Evolutionary conservation across 108 stramenopile species (phyloP), one percentile per base, ranked within the genome.

Genomic region (Nitzschia palea): DNA sequence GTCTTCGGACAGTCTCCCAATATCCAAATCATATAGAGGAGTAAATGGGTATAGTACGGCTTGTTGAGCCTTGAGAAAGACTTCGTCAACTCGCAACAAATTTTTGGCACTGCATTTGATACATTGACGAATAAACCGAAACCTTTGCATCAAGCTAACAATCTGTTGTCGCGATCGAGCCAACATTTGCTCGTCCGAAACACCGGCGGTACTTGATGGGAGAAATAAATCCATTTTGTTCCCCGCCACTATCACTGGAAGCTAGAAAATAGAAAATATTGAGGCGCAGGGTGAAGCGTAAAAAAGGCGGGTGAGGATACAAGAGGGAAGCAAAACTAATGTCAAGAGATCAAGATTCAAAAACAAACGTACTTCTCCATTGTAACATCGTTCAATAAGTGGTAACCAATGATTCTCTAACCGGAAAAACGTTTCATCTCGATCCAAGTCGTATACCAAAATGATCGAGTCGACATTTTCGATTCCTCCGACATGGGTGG

Each of bases 51-150:
- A 92, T 4, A 92, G 58, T 12, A 92, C 84, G 4, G 91, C 77
- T 50, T 89, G 80, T 50, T 89, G 86, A 4, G 88, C 80, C 51
- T 89, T 92, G n/a, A 76, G 58, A 52, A 89, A 89, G 17, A 92
- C 77, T 55, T 92, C 91, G 54, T 89, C 86, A 17, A 92, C 86
- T 50, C 83, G 71, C 23, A 87, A 59, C 34, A 92, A 62, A 45
- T 82, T 84, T 70, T 87, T 89, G 37, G 91, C 91, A 58, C 88
- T 89, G 61, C 88, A 89, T 66, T 89, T 89, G 73, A 92, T 87
- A 56, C 85, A 89, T 73, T 92, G 88, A 52, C 88, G 77, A 12
- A 92, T 86, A 62, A 92, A 92, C 31, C 82, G 78, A 63, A 92
- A 92, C 51, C 81, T 65, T 64, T 89, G 88, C 69, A 92, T 76